phyloP scores from a whole-genome alignment of 306 rosid species.

The Quercus agrifolia region DNA sequence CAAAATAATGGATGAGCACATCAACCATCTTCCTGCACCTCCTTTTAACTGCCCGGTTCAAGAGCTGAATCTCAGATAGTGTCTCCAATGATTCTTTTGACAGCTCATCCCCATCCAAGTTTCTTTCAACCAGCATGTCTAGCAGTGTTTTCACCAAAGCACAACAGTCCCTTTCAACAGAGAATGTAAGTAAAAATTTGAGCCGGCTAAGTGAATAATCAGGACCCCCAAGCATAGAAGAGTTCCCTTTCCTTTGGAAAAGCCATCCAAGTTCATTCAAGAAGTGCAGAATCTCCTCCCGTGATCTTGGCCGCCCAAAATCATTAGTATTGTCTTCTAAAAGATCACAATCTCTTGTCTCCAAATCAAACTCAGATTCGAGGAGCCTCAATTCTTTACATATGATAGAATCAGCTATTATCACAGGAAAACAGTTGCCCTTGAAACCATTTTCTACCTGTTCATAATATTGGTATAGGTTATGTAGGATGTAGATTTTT shows the following conservation, averaged over 20 bases:
- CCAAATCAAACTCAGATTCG: slow-evolving; percentile 61
- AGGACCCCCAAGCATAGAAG: slow-evolving; percentile 40
- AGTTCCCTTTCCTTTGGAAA: slow-evolving; percentile 60
- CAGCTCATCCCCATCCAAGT: slow-evolving; percentile 43
- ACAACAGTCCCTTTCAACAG: slow-evolving; percentile 74
- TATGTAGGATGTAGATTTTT: background rate
- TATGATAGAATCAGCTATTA: slow-evolving; percentile 72
- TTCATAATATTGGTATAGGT: slow-evolving; percentile 18
- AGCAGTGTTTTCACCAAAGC: slow-evolving; percentile 63
- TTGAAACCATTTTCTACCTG: slow-evolving; percentile 94
- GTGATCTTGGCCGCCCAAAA: slow-evolving; percentile 51
- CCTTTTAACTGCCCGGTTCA: slow-evolving; percentile 78
- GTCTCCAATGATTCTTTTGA: slow-evolving; percentile 55
- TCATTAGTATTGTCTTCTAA: slow-evolving; percentile 47
- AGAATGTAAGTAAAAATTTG: slow-evolving; percentile 69
- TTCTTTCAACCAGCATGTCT: slow-evolving; percentile 57
- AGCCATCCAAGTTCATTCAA: slow-evolving; percentile 95
- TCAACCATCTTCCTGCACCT: slow-evolving; percentile 69
- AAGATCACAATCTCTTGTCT: slow-evolving; percentile 36
- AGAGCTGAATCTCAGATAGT: slow-evolving; percentile 69
- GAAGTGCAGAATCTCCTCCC: slow-evolving; percentile 73
- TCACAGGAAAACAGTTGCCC: slow-evolving; percentile 79
- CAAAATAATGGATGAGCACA: slow-evolving; percentile 58
- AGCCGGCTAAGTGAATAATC: slow-evolving; percentile 59
- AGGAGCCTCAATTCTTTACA: slow-evolving; percentile 71